A percentile compares a stretch with the other conserved stretches of the same genome.
Conservation (phyloP, 192 early-diverging fungal genomes). For the Kappamyces sp. region DNA sequence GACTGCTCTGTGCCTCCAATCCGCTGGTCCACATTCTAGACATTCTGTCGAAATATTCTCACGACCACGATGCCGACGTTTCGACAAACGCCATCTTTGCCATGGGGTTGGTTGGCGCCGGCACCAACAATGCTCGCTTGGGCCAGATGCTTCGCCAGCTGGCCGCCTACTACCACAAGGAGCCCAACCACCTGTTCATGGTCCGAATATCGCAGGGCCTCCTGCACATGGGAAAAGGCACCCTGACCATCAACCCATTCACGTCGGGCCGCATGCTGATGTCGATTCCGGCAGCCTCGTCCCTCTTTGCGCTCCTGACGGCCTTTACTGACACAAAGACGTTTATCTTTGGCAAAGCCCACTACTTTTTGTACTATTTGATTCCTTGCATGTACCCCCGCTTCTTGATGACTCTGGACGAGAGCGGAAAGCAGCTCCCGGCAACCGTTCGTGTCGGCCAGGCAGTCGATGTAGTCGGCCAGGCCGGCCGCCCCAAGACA, state of each 20-base stretch:
- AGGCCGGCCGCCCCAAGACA: slow-evolving; percentile 96
- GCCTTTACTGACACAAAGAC: slow-evolving; percentile 88
- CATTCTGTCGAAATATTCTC: slow-evolving; percentile 95
- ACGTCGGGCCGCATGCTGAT: slow-evolving; percentile 86
- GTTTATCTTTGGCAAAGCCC: slow-evolving; percentile 81
- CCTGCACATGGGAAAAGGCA: slow-evolving; percentile 97
- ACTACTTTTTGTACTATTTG: slow-evolving; percentile 92
- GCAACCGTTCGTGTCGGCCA: slow-evolving; percentile 95
- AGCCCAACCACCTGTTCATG: slow-evolving; percentile 77
- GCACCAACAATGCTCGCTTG: slow-evolving; percentile 97
- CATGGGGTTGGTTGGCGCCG: slow-evolving; percentile 97
- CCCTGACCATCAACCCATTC: slow-evolving; percentile 92
- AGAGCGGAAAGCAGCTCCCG: slow-evolving; percentile 71
- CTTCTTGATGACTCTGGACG: slow-evolving; percentile 95
- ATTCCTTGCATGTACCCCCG: slow-evolving; percentile 94
- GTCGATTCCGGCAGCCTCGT: slow-evolving; percentile 82
- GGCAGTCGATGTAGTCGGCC: slow-evolving; percentile 98
- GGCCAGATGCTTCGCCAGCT: slow-evolving; percentile 97
- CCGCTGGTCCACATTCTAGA: slow-evolving; percentile 88
- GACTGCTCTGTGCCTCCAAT: slow-evolving; percentile 92
- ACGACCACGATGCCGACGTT: slow-evolving; percentile 95
- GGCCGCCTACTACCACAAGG: slow-evolving; percentile 95
- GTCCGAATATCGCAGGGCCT: slow-evolving; percentile 78
- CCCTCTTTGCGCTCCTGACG: slow-evolving; percentile 80
- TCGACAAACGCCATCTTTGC: slow-evolving; percentile 95